Evolutionary conservation across 2,329 filamentous ascomycete genomes (phyloP), one percentile per base, ranked within the genome.

Genomic region (Calonectria multiphialidica): DNA sequence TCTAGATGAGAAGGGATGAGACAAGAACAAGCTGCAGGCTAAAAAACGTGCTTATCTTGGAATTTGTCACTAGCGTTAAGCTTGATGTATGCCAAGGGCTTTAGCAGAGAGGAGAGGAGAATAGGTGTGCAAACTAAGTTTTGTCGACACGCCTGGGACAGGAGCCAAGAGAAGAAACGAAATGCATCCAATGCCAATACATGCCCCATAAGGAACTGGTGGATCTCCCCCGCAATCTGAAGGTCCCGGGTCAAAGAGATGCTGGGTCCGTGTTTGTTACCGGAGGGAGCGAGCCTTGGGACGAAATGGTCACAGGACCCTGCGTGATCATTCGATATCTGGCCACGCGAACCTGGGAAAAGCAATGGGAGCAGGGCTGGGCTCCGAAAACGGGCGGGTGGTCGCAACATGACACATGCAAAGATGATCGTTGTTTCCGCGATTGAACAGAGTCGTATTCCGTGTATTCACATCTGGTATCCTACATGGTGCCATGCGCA

Each of bases 141-240:
- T 30, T 37, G 37, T 45, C 53, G n/a, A n/a, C 42, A 30, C 40
- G 47, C 55, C 30, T 45, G 42, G 49, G 62, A 37, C 35, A 53
- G 33, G 63, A 63, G 49, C 68, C 70, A 72, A 70, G 65, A 66
- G 62, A 57, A 64, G 45, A 59, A 66, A 65, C 15, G 45, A 25
- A 67, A 64, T 44, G 65, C 64, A 42, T 23, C 53, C 35, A 49
- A 49, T n/a, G 42, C 35, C 28, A 33, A 44, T 59, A 62, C 57
- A 73, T 73, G 71, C 62, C 65, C 69, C 66, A 68, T 57, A 57
- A 33, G 62, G 70, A 35, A 28, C 49, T 25, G n/a, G 66, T 37
- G 50, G 63, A 71, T 71, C 68, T 71, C 37, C 74, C 76, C 76
- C 74, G 68, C 66, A 77, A 75, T 77, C 72, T 79, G 75, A 68